phyloP scores from a whole-genome alignment of 1,139 yeast genomes.

The Taphrina communis region DNA sequence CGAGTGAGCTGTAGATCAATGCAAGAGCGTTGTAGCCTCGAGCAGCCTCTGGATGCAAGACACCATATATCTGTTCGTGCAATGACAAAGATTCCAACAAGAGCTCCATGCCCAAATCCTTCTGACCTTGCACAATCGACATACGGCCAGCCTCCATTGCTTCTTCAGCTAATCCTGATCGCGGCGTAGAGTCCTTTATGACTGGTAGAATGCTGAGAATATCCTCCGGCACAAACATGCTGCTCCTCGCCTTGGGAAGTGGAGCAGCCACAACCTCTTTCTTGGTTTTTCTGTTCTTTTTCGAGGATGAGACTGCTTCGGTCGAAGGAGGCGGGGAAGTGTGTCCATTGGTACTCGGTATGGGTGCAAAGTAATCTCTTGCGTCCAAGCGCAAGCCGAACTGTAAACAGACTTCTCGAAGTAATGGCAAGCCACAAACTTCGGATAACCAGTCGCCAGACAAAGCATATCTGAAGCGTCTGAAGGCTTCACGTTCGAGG shows the following conservation, averaged over 20 bases:
- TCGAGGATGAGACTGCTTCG: conserved; percentile 50
- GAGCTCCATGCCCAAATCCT: conserved; percentile 54
- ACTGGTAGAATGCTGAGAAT: conserved; percentile 73
- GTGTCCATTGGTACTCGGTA: conserved; percentile 34
- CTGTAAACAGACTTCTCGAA: conserved; percentile 75
- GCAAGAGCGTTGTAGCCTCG: conserved; percentile 70
- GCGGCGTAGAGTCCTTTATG: conserved; percentile 71
- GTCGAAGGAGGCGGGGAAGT: conserved; percentile 46
- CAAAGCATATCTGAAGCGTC: conserved; percentile 64
- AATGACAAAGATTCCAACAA: conserved; percentile 73
- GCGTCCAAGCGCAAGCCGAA: conserved; percentile 86
- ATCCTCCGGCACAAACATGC: conserved; percentile 64
- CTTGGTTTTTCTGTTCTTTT: conserved; percentile 56
- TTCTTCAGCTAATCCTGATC: conserved; percentile 74
- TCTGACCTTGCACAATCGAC: conserved; percentile 50
- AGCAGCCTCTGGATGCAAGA: conserved; percentile 79
- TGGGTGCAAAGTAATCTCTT: conserved; percentile 57
- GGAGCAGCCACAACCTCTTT: conserved; percentile 51
- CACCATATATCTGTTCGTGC: conserved; percentile 84
- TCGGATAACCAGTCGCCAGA: conserved; percentile 58
- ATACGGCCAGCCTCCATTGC: conserved; percentile 64
- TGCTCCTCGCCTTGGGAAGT: conserved; percentile 46
- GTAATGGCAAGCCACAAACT: conserved; percentile 57
- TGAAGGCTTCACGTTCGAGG: conserved; percentile 60
- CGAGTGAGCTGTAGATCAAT: conserved; percentile 68